Conservation (phyloP, 2,329 filamentous ascomycete genomes). For the Epichloe aotearoae region DNA sequence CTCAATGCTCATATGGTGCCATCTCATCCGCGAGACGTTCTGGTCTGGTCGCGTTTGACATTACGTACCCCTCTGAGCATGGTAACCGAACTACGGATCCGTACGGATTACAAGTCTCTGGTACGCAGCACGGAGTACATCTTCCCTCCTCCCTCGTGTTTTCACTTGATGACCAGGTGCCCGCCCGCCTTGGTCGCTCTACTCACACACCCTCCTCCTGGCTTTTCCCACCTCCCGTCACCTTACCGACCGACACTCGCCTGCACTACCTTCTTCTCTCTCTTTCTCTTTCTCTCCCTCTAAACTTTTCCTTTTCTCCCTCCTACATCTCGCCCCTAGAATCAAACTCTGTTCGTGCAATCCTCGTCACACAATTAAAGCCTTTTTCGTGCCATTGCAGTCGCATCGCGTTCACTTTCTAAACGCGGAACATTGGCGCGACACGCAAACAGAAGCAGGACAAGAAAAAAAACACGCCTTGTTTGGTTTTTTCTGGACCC, state of each 20-base stretch:
- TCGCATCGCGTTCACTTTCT: constrained; percentile 9
- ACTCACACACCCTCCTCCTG: constrained; percentile 9
- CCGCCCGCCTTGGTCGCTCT: constrained; percentile 8
- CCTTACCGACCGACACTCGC: constrained; percentile 8
- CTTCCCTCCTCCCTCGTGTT: constrained; percentile 5
- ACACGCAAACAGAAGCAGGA: constrained; percentile 8
- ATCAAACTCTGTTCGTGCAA: constrained; percentile 2
- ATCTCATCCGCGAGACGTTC: not conserved
- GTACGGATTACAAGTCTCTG: not conserved
- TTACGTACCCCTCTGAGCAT: not conserved
- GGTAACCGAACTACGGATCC: not conserved
- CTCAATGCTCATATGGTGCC: not conserved
- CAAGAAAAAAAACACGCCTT: constrained; percentile 7
- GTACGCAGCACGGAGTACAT: constrained; percentile 1
- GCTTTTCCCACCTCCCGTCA: constrained; percentile 11
- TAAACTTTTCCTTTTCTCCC: constrained; percentile 12
- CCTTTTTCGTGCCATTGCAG: constrained; percentile 1
- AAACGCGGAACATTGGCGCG: constrained; percentile 5
- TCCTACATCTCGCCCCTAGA: constrained; percentile 8
- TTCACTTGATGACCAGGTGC: constrained; percentile 3
- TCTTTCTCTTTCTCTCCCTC: constrained; percentile 12
- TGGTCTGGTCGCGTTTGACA: not conserved
- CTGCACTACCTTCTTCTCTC: constrained; percentile 5
- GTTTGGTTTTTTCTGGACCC: constrained; percentile 11
- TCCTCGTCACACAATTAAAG: constrained; percentile 3